Conservation (phyloP, 2,329 filamentous ascomycete species). For the Samsoniella hepiali region DNA sequence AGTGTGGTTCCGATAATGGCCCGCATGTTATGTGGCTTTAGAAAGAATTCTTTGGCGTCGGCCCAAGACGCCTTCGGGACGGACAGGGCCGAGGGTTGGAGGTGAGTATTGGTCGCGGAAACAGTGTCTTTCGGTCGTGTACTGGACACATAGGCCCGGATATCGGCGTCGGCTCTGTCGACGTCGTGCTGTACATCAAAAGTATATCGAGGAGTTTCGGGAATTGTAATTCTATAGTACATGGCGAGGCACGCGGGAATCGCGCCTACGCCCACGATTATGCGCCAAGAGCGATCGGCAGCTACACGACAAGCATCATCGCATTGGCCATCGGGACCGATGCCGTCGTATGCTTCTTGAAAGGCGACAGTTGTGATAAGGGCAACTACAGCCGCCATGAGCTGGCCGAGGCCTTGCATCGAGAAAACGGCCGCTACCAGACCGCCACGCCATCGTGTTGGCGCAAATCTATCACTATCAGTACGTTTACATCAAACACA, state of each 20-base stretch:
- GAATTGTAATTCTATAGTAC: constrained; percentile 84
- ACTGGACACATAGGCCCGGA: constrained; percentile 56
- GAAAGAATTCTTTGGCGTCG: constrained; percentile 66
- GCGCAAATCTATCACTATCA: constrained; percentile 58
- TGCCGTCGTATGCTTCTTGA: constrained; percentile 46
- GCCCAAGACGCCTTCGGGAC: constrained; percentile 66
- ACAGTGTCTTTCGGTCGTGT: constrained; percentile 24
- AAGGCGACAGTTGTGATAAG: constrained; percentile 66
- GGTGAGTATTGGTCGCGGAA: constrained; percentile 28
- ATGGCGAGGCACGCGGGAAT: constrained; percentile 74
- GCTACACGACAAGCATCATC: constrained; percentile 62
- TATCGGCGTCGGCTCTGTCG: constrained; percentile 70
- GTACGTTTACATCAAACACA: constrained; percentile 21
- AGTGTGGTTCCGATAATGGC: constrained; percentile 71
- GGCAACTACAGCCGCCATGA: constrained; percentile 66
- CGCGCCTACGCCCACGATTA: constrained; percentile 75
- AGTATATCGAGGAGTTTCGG: constrained; percentile 79
- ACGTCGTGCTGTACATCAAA: constrained; percentile 76
- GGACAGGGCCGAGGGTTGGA: constrained; percentile 51
- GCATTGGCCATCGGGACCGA: constrained; percentile 48
- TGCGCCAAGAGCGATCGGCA: constrained; percentile 78
- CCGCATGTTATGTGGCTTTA: constrained; percentile 66
- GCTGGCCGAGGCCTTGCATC: constrained; percentile 81
- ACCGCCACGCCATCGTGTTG: constrained; percentile 74
- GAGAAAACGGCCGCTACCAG: constrained; percentile 84